Percentiles rank a stretch among this genome's conserved stretches.
phyloP scores from a whole-genome alignment of 768 basidiomycete genomes.

The Lyophyllum atratum region DNA sequence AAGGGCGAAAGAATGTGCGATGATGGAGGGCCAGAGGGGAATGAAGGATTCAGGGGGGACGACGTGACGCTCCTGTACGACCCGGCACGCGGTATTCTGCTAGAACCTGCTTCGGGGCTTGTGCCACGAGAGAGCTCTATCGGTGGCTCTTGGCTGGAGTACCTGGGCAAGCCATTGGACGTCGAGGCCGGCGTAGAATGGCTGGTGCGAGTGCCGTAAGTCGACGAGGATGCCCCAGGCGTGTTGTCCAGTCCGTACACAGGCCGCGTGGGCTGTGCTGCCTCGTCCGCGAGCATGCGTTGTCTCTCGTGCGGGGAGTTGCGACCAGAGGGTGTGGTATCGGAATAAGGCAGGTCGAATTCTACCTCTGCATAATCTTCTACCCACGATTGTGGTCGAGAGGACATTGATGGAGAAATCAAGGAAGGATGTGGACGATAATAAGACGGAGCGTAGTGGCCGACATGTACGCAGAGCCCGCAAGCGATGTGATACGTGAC shows the following conservation, averaged over 20 bases:
- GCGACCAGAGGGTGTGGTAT: slow-evolving; percentile 2
- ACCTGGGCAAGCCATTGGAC: neutral
- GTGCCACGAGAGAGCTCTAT: neutral
- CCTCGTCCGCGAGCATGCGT: slow-evolving; percentile 14
- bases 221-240: slow-evolving; percentile 3
- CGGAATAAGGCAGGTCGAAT: slow-evolving; percentile 15
- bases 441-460: slow-evolving; percentile 17
- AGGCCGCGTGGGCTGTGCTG: slow-evolving; percentile 11
- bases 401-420: slow-evolving; percentile 14
- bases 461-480: slow-evolving; percentile 10
- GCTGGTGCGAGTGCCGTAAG: neutral
- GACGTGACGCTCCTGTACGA: slow-evolving; percentile 11
- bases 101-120: neutral
- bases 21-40: slow-evolving; percentile 4
- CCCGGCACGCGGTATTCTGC: slow-evolving; percentile 8
- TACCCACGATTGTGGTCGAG: slow-evolving; percentile 20
- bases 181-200: neutral
- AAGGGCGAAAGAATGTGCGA: slow-evolving; percentile 19
- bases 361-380: slow-evolving; percentile 23
- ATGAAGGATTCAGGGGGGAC: slow-evolving; percentile 19
- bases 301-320: slow-evolving; percentile 17
- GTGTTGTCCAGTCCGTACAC: slow-evolving; percentile 1
- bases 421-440: slow-evolving; percentile 1
- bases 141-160: neutral
- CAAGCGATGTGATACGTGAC: slow-evolving; percentile 11